Conservation (phyloP, 495 filamentous ascomycete species). For the Echria macrotheca region DNA sequence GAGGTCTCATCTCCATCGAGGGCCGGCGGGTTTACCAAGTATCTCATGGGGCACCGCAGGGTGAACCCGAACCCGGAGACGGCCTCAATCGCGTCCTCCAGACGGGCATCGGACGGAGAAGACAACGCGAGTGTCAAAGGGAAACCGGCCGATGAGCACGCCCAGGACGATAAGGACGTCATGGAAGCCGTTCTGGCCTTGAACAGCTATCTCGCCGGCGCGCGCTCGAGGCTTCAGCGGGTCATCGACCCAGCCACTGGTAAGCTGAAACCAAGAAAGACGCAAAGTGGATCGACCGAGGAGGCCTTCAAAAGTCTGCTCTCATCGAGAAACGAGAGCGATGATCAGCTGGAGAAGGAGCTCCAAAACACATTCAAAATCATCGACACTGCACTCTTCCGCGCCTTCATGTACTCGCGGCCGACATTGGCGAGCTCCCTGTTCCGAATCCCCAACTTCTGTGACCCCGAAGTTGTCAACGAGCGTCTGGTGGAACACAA, state of each 20-base stretch:
- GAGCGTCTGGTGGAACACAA: slow-evolving; percentile 83
- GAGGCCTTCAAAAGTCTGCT: slow-evolving; percentile 47
- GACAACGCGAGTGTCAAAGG: slow-evolving; percentile 43
- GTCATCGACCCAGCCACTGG: slow-evolving; percentile 72
- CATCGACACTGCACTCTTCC: slow-evolving; percentile 91
- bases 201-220: slow-evolving; percentile 77
- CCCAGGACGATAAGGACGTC: slow-evolving; percentile 73
- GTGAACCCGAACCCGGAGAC: slow-evolving; percentile 54
- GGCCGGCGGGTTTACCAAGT: slow-evolving; percentile 41
- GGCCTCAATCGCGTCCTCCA: slow-evolving; percentile 60
- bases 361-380: slow-evolving; percentile 70
- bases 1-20: slow-evolving; percentile 39
- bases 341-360: slow-evolving; percentile 61
- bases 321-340: slow-evolving; percentile 42
- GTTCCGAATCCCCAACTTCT: slow-evolving; percentile 95
- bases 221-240: slow-evolving; percentile 72
- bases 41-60: slow-evolving; percentile 49
- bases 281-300: slow-evolving; percentile 48
- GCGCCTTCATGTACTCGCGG: slow-evolving; percentile 83
- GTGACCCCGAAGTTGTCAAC: slow-evolving; percentile 91
- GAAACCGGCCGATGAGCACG: slow-evolving; percentile 34
- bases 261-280: slow-evolving; percentile 56
- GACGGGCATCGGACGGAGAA: slow-evolving; percentile 39
- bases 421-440: slow-evolving; percentile 82
- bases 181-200: slow-evolving; percentile 73